Percentiles rank a stretch among this genome's conserved stretches.
Evolutionary conservation across 139 green algal species (phyloP).

Genomic region (Diplosphaera chodatii): DNA sequence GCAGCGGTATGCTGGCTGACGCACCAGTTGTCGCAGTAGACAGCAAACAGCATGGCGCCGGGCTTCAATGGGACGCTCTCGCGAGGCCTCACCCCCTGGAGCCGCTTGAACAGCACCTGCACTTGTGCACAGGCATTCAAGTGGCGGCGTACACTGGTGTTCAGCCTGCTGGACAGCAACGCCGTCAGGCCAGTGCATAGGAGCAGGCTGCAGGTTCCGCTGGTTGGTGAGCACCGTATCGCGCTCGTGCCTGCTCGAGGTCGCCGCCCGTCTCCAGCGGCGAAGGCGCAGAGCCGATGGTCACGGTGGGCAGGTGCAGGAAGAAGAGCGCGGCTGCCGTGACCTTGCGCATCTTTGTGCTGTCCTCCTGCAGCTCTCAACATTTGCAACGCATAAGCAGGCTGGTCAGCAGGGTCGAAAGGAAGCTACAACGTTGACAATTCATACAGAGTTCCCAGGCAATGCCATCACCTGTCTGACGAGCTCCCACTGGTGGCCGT

Average conservation of each 20-base stretch:
- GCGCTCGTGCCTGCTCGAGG: background rate
- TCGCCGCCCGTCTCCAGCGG: background rate
- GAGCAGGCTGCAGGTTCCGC: no score
- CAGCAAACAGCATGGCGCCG: slow-evolving; percentile 3
- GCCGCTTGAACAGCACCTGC: slow-evolving; percentile 13
- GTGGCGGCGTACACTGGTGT: no score
- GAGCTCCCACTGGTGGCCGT: slow-evolving; percentile 13
- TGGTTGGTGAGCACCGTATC: no score
- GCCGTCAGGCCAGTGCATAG: no score
- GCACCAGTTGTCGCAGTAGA: slow-evolving; percentile 12
- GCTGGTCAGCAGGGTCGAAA: no score
- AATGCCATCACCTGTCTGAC: slow-evolving; percentile 3
- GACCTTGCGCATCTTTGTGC: slow-evolving; percentile 6
- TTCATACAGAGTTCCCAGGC: no score
- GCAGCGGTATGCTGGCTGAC: no score
- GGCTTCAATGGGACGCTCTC: slow-evolving; percentile 2
- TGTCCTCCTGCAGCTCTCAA: slow-evolving; percentile 24
- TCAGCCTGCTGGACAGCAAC: no score
- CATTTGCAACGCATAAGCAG: no score
- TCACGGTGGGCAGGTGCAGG: slow-evolving; percentile 7
- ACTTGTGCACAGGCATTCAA: no score
- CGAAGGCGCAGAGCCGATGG: slow-evolving; percentile 7
- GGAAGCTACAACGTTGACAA: no score
- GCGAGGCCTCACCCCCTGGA: slow-evolving; percentile 4
- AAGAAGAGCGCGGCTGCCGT: slow-evolving; percentile 12